Base-by-base conservation (phyloP, 768 basidiomycete genomes). In the Favolaschia claudopus region DNA sequence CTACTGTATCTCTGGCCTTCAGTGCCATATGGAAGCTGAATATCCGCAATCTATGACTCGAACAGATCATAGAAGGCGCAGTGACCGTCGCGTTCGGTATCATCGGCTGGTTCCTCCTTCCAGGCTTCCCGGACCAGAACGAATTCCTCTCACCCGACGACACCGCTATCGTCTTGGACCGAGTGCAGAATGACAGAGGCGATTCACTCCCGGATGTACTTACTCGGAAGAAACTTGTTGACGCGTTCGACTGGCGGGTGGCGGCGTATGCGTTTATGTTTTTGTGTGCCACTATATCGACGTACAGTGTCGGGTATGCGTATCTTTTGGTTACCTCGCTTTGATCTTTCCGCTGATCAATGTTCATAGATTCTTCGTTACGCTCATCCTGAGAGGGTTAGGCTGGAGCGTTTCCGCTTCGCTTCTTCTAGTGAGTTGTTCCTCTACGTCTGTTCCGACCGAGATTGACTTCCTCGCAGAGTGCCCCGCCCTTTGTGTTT, bases 181-280 rank as follows among this genome's bases (percentile, higher is more conserved):
- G 82, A n/a, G 72, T 84, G 14, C 78, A 83, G 63, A 70, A 71
- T 31, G 83, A 85, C 64, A 77, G 82, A 32, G 82, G 82, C 15
- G 82, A 84, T 62, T 79, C 82, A 15, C 50, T 82, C 13, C 80
- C 82, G 40, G 83, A 83, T 60, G 33, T 58, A 5, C 63, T 82
- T 29, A 76, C 79, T 10, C 55, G 62, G 42, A 56, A 68, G 37
- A 81, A 81, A 55, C 57, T 64, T 79, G 17, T 42, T 75, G 34
- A 48, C 55, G 31, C 77, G 10, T 66, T 69, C 24, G 83, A 84
- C 65, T 83, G 82, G 82, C 81, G 75, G 55, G 66, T 82, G n/a
- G 81, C 81, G 80, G 74, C 74, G 17, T 78, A 78, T 63, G 75
- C 74, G 27, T 9, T 82, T 25, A 84, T 84, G 82, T 81, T 79